Evolutionary conservation across 2,329 filamentous ascomycete genomes (phyloP).

Genomic region (Alternaria brassicae): DNA sequence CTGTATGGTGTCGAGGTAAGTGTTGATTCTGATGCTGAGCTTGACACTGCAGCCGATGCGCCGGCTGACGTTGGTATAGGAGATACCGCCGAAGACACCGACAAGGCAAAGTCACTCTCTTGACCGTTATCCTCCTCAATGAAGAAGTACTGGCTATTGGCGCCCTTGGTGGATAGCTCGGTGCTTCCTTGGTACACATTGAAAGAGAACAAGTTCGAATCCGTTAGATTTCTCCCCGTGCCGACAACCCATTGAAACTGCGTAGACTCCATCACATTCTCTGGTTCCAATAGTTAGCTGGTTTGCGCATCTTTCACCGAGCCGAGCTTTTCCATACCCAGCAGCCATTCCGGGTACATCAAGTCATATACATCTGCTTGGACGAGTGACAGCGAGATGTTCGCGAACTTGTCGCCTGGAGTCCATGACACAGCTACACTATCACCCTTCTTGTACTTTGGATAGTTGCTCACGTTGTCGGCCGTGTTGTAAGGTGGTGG

Average conservation of each 20-base stretch:
- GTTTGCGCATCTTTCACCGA: neutral
- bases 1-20: neutral
- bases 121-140: neutral
- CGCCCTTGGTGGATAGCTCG: neutral
- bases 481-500: neutral
- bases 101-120: neutral
- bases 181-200: constrained; percentile 12
- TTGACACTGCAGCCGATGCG: neutral
- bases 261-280: neutral
- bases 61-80: neutral
- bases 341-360: neutral
- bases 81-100: neutral
- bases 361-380: neutral
- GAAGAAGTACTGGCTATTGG: constrained; percentile 11
- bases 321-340: neutral
- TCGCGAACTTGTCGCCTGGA: neutral
- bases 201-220: constrained; percentile 14
- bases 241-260: constrained; percentile 12
- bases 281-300: neutral
- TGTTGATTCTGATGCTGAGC: neutral
- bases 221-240: constrained; percentile 11
- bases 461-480: neutral
- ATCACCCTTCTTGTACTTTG: neutral
- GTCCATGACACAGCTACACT: constrained; percentile 5
- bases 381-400: neutral